phyloP scores from a whole-genome alignment of 805 yeast genomes.

The Lachancea sp. region DNA sequence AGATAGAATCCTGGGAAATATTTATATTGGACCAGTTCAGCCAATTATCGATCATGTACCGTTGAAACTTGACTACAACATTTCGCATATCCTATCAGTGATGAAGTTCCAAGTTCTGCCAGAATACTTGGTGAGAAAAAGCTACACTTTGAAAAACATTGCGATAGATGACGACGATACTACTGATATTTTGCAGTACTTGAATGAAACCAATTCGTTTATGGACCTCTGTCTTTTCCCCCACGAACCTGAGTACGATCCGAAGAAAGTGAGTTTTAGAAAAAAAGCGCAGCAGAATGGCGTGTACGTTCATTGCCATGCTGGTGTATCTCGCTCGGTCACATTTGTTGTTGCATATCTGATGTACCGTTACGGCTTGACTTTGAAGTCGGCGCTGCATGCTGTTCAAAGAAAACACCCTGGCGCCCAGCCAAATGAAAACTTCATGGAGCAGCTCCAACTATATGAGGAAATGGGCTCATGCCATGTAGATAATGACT shows the following conservation, averaged over 20 bases:
- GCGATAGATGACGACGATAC: constrained; percentile 67
- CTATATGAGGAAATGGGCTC: constrained; percentile 48
- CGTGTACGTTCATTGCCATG: constrained; percentile 72
- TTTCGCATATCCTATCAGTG: constrained; percentile 69
- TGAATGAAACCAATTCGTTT: constrained; percentile 57
- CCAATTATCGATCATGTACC: constrained; percentile 54
- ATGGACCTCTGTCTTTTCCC: constrained; percentile 59
- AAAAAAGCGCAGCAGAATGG: constrained; percentile 38
- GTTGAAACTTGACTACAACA: constrained; percentile 44
- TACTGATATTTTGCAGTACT: constrained; percentile 55
- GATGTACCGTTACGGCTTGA: constrained; percentile 66
- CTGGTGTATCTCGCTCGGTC: constrained; percentile 88
- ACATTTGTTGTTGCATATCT: constrained; percentile 82
- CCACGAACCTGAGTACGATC: constrained; percentile 31
- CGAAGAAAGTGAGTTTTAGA: constrained; percentile 27
- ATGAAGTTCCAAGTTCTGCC: constrained; percentile 58
- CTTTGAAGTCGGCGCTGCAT: constrained; percentile 56
- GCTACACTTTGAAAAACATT: constrained; percentile 52
- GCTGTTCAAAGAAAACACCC: constrained; percentile 64
- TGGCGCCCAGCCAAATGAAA: constrained; percentile 62
- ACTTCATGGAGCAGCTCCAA: constrained; percentile 66
- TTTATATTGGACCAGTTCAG: constrained; percentile 67
- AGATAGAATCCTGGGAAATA: constrained; percentile 63
- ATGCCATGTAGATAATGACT: constrained; percentile 26
- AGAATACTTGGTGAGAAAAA: constrained; percentile 36